Percentiles rank a stretch among this genome's conserved stretches.
Evolutionary conservation across 352 stramenopile genomes (phyloP).

Genomic region (Proteromonas lacertae): DNA sequence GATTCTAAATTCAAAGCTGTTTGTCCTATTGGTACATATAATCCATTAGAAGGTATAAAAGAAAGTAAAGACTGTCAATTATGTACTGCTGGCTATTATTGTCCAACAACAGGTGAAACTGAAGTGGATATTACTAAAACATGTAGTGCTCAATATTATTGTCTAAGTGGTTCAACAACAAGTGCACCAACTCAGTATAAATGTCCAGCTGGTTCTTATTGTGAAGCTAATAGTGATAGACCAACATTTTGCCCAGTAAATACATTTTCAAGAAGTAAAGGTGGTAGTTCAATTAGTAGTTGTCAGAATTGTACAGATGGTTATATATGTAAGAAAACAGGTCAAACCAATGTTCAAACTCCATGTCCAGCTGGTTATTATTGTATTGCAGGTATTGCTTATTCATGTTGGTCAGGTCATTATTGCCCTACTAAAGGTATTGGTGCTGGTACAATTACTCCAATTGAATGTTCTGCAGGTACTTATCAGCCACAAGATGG

Average conservation of each 20-base stretch:
- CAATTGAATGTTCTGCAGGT: conserved; percentile 2
- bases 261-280: not conserved
- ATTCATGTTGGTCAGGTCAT: too few species aligned
- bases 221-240: conserved; percentile 17
- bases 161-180: conserved; percentile 36
- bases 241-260: conserved; percentile 8
- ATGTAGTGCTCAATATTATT: conserved; percentile 17
- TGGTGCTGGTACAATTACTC: conserved; percentile 14
- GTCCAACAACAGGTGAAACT: conserved; percentile 4
- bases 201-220: conserved; percentile 28
- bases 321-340: too few species aligned
- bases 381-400: conserved; percentile 12
- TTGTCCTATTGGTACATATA: conserved; percentile 8
- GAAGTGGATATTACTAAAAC: not conserved
- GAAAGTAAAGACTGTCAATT: not conserved
- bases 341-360: not conserved
- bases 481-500: not conserved
- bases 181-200: conserved; percentile 16
- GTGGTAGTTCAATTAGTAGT: too few species aligned
- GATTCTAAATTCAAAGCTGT: conserved; percentile 15
- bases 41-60: not conserved
- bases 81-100: conserved; percentile 31
- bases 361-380: conserved; percentile 11
- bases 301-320: too few species aligned
- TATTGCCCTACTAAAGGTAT: too few species aligned